Base-by-base conservation (phyloP, 2,329 filamentous ascomycete genomes). In the Fusarium sp. region DNA sequence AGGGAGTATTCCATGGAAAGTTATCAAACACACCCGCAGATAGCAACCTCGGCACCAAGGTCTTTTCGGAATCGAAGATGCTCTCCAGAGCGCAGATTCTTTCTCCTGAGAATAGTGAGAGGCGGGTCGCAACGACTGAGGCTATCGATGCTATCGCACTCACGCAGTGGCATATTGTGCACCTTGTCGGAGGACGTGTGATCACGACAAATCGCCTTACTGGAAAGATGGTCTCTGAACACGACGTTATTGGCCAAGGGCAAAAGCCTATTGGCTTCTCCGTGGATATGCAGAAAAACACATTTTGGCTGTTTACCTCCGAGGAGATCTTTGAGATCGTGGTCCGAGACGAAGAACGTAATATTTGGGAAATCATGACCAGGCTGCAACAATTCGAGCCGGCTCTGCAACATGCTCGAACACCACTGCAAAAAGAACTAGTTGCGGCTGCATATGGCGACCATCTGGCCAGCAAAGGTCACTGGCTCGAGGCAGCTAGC, bases 311-410 rank as follows among this genome's bases (percentile, higher is more conserved):
- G 4, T 97, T 98, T 77, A 98, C 95, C 1, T 88, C 89, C 0
- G 88, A 93, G 60, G 94, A 97, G 76, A 97, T 99, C 53, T 98
- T 94, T 73, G 96, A 99, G 81, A 91, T 99, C 63, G 92, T 96
- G 15, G 91, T 95, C 15, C 91, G 90, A 46, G 93, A 98, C 59
- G 96, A 99, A 79, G 93, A 95, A 73, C 86, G 96, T 72, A 93
- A 98, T 78, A 89, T 98, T 18, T 99, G 96, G 96, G 93, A 93
- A 77, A 93, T 98, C 55, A 92, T 98, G 89, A 86, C 98, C 63
- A 89, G 92, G 75, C 88, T 91, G 71, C 92, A 97, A 75, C 90
- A 96, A 73, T 99, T 97, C 72, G 95, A 98, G 73, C 88, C 91
- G 22, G 96, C 96, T 9, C 87, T 97, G 65, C 91, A 91, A 72